Percentiles rank a stretch among this genome's conserved stretches.
These are phyloP conservation scores for Linanthus parryae DNA, from an alignment of 148 eudicot species.

Conservation along the genomic window DNA sequence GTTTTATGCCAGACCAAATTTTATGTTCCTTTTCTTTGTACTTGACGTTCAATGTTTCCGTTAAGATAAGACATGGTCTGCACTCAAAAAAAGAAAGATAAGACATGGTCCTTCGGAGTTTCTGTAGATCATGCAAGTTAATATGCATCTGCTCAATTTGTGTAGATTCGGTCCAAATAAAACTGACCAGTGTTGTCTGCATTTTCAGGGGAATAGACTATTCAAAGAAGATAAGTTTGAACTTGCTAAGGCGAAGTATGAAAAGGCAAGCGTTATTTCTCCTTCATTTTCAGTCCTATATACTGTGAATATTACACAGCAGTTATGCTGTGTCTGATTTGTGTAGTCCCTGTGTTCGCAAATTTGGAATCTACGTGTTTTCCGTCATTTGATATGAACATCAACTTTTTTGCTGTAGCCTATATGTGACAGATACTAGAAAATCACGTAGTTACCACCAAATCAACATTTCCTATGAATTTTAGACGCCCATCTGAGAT, in stretches of 20 bases:
- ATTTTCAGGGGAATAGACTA: slow-evolving; percentile 86
- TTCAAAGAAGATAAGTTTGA: slow-evolving; percentile 95
- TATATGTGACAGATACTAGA: neutral
- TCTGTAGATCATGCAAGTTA: no score
- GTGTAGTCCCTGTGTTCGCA: neutral
- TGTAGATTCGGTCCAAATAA: no score
- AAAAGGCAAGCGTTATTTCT: slow-evolving; percentile 44
- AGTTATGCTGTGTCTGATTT: neutral
- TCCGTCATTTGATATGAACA: no score
- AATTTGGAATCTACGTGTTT: neutral
- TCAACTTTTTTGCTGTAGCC: slow-evolving; percentile 8
- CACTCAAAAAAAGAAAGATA: no score
- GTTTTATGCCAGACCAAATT: no score
- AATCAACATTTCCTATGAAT: no score
- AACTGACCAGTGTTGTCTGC: no score
- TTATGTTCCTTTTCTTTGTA: no score
- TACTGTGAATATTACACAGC: neutral
- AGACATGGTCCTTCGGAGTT: no score
- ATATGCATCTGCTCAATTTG: no score
- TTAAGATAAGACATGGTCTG: no score
- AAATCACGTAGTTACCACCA: neutral
- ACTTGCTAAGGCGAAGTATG: slow-evolving; percentile 96
- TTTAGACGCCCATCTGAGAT: neutral
- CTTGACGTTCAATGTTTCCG: no score
- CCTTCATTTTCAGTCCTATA: neutral